Percentiles rank a stretch among this genome's conserved stretches.
phyloP scores from a whole-genome alignment of 2,329 filamentous ascomycete species.

The Botrytis porri region DNA sequence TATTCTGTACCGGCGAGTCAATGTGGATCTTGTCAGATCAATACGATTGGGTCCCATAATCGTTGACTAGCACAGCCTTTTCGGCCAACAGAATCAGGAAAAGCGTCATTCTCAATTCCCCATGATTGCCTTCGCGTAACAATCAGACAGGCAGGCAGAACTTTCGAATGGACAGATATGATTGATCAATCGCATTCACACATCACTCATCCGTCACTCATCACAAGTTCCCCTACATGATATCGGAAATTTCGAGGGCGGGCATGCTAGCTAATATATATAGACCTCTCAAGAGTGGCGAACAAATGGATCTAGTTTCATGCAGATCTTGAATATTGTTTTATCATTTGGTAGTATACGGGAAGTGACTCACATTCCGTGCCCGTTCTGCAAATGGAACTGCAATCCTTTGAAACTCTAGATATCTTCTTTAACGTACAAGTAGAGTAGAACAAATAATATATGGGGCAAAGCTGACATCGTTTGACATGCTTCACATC shows the following conservation, averaged over 20 bases:
- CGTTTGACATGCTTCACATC: not conserved
- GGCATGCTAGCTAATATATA: not conserved
- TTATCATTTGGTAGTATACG: constrained; percentile 6
- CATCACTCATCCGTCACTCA: not conserved
- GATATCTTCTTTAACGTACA: too few relatives aligned
- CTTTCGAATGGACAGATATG: not conserved
- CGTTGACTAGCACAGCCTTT: not conserved
- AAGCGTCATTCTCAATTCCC: not conserved
- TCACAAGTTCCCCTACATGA: not conserved
- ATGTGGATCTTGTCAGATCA: not conserved
- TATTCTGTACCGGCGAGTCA: constrained; percentile 13
- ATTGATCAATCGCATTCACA: constrained; percentile 1
- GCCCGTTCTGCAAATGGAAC: not conserved
- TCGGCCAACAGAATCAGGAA: constrained; percentile 12
- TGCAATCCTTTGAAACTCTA: not conserved
- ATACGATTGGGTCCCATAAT: not conserved
- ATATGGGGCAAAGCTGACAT: not conserved
- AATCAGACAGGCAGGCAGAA: not conserved
- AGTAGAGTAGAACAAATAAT: not conserved
- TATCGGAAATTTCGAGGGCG: constrained; percentile 2
- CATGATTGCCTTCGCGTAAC: constrained; percentile 7
- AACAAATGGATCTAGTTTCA: not conserved
- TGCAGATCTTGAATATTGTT: not conserved
- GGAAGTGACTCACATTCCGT: not conserved
- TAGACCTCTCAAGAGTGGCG: not conserved